Base-by-base conservation (phyloP, 345 rosid genomes). In the Odontarrhena argentea region DNA sequence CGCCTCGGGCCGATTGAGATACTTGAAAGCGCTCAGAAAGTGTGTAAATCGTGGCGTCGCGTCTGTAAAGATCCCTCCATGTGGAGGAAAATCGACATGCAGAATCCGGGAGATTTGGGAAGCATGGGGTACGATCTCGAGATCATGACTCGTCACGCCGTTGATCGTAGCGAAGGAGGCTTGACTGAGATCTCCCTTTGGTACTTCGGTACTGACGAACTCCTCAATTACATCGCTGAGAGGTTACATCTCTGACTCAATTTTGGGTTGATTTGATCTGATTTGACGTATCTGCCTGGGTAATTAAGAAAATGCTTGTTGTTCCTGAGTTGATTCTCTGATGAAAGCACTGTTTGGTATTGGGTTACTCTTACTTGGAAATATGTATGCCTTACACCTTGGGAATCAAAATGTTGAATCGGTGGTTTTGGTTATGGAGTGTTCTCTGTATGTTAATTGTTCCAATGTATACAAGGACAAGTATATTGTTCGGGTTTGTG, bases 101-200 rank as follows among this genome's bases (percentile, higher is more conserved):
- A 6, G 24, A 59, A 61, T 28, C 24, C 0, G 0, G 68, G 36
- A 13, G 42, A 55, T 43, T 26, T 0, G 14, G 40, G 9, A 24
- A 65, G 13, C 11, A 9, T 37, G 57, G 60, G 65, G 0, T 4
- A 9, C n/a, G 65, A 57, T 57, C 13, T 67, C 32, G 79, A 48
- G 10, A 44, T 13, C 32, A 48, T 87, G 55, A 85, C 81, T 37
- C 63, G 73, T 56, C 53, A 65, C 41, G 92, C 91, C 3, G 69
- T 87, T 41, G 87, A 87, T 65, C 83, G 80, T 9, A 83, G 92
- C 74, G 42, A 25, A 5, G 91, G 91, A n/a, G 75, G 60, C 3
- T 63, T 84, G 78, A 26, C 74, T 8, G 69, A 68, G 11, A 75
- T 91, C 73, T 73, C 50, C 22, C 25, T 88, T 41, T 81, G 74